A percentile compares a stretch with the other conserved stretches of the same genome.
Evolutionary conservation across 495 filamentous ascomycete species (phyloP).

Genomic region (Aspergillus diversus): DNA sequence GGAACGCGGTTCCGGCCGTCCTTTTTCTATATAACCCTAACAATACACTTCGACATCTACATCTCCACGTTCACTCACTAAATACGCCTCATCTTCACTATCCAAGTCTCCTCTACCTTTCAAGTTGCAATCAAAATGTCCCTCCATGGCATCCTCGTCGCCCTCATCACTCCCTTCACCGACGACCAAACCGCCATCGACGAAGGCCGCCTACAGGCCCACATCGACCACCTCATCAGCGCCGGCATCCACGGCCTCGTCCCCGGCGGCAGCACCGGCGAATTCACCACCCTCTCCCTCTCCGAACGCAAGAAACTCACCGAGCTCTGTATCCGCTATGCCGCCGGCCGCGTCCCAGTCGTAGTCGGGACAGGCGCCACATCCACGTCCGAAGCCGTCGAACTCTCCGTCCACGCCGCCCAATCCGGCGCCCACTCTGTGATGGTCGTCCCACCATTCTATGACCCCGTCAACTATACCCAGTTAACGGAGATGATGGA

Average conservation of each 20-base stretch:
- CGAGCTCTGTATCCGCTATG: slow-evolving; percentile 40
- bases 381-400: slow-evolving; percentile 35
- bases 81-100: not conserved
- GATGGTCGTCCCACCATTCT: slow-evolving; percentile 48
- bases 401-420: slow-evolving; percentile 38
- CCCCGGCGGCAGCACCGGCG: slow-evolving; percentile 44
- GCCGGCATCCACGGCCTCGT: slow-evolving; percentile 45
- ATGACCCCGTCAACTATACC: slow-evolving; percentile 36
- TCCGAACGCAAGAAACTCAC: slow-evolving; percentile 44
- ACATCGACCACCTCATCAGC: slow-evolving; percentile 40
- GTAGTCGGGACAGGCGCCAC: slow-evolving; percentile 37
- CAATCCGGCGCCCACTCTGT: slow-evolving; percentile 35
- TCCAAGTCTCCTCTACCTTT: slow-evolving; percentile 20
- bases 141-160: slow-evolving; percentile 40
- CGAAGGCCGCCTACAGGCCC: slow-evolving; percentile 33
- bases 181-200: slow-evolving; percentile 39
- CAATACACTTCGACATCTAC: not conserved
- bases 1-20: not conserved
- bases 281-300: slow-evolving; percentile 38
- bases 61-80: not conserved
- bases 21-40: slow-evolving; percentile 4
- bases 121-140: not conserved
- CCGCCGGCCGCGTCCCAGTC: slow-evolving; percentile 41
- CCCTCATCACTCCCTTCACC: slow-evolving; percentile 44
- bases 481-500: slow-evolving; percentile 37